phyloP scores from a whole-genome alignment of 352 stramenopile species.

The Blastocystis sp. region DNA sequence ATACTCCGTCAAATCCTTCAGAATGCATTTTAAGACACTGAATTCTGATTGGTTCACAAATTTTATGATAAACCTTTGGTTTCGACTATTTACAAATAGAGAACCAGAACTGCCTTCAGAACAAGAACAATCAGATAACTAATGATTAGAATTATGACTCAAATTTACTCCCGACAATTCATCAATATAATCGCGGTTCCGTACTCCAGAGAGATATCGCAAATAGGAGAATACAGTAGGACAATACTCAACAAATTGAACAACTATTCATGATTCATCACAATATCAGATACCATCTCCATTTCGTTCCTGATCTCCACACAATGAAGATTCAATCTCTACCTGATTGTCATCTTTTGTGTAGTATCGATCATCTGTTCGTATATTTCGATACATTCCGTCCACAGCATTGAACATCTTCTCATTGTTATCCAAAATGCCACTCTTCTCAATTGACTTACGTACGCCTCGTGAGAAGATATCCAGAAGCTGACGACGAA shows the following conservation, averaged over 20 bases:
- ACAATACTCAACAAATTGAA: conserved; percentile 43
- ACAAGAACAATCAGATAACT: conserved; percentile 30
- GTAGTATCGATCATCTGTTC: conserved; percentile 7
- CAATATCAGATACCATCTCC: not conserved
- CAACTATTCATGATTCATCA: not conserved
- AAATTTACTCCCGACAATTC: not conserved
- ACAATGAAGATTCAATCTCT: not conserved
- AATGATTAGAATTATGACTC: not conserved
- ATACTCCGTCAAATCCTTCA: conserved; percentile 27
- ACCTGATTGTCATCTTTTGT: not conserved
- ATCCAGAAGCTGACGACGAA: conserved; percentile 34
- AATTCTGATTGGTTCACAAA: conserved; percentile 55
- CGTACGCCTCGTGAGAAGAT: conserved; percentile 31
- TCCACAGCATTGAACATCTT: conserved; percentile 7
- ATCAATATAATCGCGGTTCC: conserved; percentile 9
- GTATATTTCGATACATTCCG: not conserved
- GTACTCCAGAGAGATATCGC: not conserved
- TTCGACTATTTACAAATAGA: conserved; percentile 29
- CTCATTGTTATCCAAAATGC: not conserved
- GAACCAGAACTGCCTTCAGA: conserved; percentile 30
- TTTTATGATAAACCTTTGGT: conserved; percentile 40
- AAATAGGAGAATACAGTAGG: conserved; percentile 49
- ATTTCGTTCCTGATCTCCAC: not conserved
- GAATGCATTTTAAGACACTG: conserved; percentile 1
- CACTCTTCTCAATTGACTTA: not conserved